Evolutionary conservation across 805 yeast genomes (phyloP).

Genomic region (Saturnispora dispora): DNA sequence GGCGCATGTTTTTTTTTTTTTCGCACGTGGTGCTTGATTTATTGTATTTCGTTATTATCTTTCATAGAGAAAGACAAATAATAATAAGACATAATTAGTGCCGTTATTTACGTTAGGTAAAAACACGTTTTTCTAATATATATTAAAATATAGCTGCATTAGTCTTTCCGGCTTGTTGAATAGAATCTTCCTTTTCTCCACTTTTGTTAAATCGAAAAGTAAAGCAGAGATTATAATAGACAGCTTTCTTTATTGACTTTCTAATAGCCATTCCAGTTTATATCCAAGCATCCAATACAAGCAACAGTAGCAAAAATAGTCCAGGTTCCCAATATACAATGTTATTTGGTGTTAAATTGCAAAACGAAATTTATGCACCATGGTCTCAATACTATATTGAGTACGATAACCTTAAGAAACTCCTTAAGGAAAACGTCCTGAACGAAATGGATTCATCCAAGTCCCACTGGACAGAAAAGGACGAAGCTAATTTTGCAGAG

Average conservation of each 20-base stretch:
- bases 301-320: not conserved
- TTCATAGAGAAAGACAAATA: not conserved
- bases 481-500: conserved; percentile 60
- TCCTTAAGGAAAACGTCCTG: conserved; percentile 59
- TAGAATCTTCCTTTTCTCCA: not conserved
- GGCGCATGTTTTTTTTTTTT: not conserved
- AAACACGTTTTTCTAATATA: not conserved
- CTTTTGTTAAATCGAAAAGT: not conserved
- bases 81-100: not conserved
- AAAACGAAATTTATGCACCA: conserved; percentile 74
- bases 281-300: not conserved
- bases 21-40: not conserved
- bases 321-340: conserved; percentile 28
- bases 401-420: conserved; percentile 55
- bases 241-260: not conserved
- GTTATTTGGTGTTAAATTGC: conserved; percentile 81
- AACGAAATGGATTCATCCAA: conserved; percentile 12
- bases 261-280: not conserved
- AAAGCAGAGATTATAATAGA: not conserved
- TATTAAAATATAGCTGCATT: not conserved
- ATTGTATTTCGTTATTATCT: not conserved
- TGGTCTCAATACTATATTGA: conserved; percentile 73
- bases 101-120: not conserved
- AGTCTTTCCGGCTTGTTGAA: not conserved
- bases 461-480: conserved; percentile 54